Evolutionary conservation across 176 grass and related monocot species (phyloP), one percentile per base, ranked within the genome.

Genomic region (Calamus simplicifolius): DNA sequence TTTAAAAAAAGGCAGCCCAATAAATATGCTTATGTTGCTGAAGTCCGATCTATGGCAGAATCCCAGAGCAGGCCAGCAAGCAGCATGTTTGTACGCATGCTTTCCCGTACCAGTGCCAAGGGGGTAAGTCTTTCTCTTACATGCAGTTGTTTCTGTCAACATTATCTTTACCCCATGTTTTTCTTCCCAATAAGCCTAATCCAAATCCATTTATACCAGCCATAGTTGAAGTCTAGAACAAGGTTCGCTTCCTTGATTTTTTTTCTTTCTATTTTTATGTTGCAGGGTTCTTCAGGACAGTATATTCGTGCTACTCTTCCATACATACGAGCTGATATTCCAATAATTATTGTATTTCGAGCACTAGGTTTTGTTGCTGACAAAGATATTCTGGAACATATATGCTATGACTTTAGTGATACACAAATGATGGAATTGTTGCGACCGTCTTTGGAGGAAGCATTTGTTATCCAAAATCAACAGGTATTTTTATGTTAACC

Each of bases 1-100:
- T 98, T 98, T 60, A 98, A 98, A 73, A 98, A 92, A 80, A 98
- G 93, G 48, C 93, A 98, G 43, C 93, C 93, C 4, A 98, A 98
- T 66, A 98, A 98, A 57, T 92, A 2, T 85, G 79, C 93, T 59
- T 98, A 88, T 81, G 84, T 98, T 57, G 93, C 63, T 64, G 93
- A 98, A 85, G 93, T 92, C 57, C 78, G 84, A 35, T 98, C 93
- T 53, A 92, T 92, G 87, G 84, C 87, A 60, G 87, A 98, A 73
- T 89, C 92, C 19, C 84, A 98, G 66, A 98, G 92, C 38, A 87
- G 87, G 64, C 87, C 93, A 26, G 93, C 93, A 25, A 98, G 88
- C 66, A 89, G 87, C 75, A 98, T 98, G 93, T 98, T 98, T 64
- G 93, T 98, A 16, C 69, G 87, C 56, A 92, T 98, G 93, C 93